Base-by-base conservation (phyloP, 768 basidiomycete species). In the Sporobolomyces pararoseus region DNA sequence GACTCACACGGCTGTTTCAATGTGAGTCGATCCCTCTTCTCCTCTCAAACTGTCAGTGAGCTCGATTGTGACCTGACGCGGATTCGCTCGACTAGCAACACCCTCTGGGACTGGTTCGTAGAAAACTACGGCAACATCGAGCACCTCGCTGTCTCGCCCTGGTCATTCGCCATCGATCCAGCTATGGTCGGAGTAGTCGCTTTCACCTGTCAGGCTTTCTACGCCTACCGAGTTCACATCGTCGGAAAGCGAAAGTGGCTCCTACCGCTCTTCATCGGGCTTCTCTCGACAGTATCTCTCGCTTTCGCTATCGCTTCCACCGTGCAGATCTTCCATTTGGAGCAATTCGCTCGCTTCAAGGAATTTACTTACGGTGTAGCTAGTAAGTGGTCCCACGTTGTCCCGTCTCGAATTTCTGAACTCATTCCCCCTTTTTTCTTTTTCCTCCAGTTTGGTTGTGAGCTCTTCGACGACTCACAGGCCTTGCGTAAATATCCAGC, bases 101-200 rank as follows among this genome's bases (percentile, higher is more conserved):
- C 63, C 47, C 47, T 70, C 39, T 70, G 63, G 55, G 51, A 64
- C 51, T 63, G 61, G 68, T 49, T 27, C 25, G 70, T 71, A 13
- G 49, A 42, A 29, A 34, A 66, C 54, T 71, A 66, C 42, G 65
- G 52, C 34, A 25, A 66, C 35, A 35, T 42, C 37, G 35, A 54
- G 10, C 17, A 35, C 31, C 53, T 71, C 21, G 29, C 53, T 31
- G 31, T 44, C 5, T 37, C 29, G 3, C 65, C 65, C 0, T 71
- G 64, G 65, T 51, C 31, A 6, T 65, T 60, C 53, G 49, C 52
- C 23, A 57, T 58, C 42, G 47, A 57, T 29, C 59, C 64, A 7
- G 54, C 61, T 29, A 29, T 71, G n/a, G 27, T 32, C 19, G 70
- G 70, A 10, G n/a, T 66, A n/a, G 60, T 65, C 34, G 49, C 65